phyloP scores from a whole-genome alignment of 805 yeast species.

The Debaryomyces maramus region DNA sequence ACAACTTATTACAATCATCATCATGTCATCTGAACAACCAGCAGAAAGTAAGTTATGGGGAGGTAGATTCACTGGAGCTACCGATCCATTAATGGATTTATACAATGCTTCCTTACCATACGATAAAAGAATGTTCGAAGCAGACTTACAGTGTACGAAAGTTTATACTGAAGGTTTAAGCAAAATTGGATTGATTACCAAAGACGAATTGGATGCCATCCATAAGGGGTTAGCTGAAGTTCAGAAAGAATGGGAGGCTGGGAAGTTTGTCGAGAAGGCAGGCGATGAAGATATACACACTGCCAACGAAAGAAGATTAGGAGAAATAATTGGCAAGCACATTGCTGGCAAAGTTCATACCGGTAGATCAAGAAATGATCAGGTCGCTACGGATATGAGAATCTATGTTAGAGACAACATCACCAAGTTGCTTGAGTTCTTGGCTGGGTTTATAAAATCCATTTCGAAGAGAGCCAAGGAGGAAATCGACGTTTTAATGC shows the following conservation, averaged over 20 bases:
- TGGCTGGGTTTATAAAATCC: constrained; percentile 63
- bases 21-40: constrained; percentile 45
- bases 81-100: constrained; percentile 96
- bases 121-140: constrained; percentile 91
- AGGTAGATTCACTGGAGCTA: constrained; percentile 95
- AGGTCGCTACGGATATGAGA: constrained; percentile 99
- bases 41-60: constrained; percentile 90
- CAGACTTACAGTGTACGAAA: constrained; percentile 90
- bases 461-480: constrained; percentile 72
- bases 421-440: constrained; percentile 54
- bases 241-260: constrained; percentile 77
- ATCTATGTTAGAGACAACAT: constrained; percentile 83
- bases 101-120: constrained; percentile 97
- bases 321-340: constrained; percentile 89
- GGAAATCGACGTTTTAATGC: constrained; percentile 94
- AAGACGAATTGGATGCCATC: constrained; percentile 73
- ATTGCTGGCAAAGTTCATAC: constrained; percentile 98
- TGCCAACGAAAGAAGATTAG: constrained; percentile 96
- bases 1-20: no score
- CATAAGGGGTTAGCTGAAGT: constrained; percentile 78
- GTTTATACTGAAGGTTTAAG: constrained; percentile 87
- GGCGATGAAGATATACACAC: constrained; percentile 99
- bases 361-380: constrained; percentile 98
- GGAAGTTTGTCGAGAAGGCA: constrained; percentile 66
- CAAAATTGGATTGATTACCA: constrained; percentile 72